A percentile compares a stretch with the other conserved stretches of the same genome.
Evolutionary conservation across 1,139 yeast species (phyloP).

Genomic region (Zygotorulaspora mrakii): DNA sequence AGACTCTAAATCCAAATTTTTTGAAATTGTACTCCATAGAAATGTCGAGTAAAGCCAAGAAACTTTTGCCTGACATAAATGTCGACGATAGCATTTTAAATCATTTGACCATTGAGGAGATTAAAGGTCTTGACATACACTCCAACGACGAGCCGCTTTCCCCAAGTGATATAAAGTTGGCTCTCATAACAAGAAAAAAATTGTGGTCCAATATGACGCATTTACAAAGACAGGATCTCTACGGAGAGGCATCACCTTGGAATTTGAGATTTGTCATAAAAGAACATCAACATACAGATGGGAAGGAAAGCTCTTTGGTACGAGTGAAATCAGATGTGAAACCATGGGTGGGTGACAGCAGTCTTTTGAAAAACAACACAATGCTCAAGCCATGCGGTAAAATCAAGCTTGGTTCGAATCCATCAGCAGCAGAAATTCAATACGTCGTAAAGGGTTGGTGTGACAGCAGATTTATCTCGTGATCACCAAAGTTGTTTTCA

Average conservation of each 20-base stretch:
- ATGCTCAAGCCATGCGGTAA: constrained; percentile 36
- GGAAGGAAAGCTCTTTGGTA: constrained; percentile 24
- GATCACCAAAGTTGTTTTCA: background rate
- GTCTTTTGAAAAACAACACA: constrained; percentile 12
- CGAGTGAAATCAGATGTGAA: constrained; percentile 30
- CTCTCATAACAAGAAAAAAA: constrained; percentile 33
- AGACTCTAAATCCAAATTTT: constrained; percentile 30
- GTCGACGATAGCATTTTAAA: constrained; percentile 31
- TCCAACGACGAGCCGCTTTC: constrained; percentile 18
- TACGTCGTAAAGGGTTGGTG: constrained; percentile 38
- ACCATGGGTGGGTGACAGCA: constrained; percentile 27
- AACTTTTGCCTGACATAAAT: constrained; percentile 31
- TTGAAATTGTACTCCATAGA: constrained; percentile 33
- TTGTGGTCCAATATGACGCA: constrained; percentile 34
- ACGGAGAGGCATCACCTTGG: constrained; percentile 30
- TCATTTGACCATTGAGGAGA: constrained; percentile 24
- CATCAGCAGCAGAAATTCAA: constrained; percentile 24
- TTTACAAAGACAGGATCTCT: constrained; percentile 28
- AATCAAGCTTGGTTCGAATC: constrained; percentile 20
- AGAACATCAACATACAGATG: constrained; percentile 7
- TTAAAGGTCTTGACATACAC: constrained; percentile 27
- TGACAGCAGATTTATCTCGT: constrained; percentile 27
- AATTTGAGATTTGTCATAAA: constrained; percentile 24
- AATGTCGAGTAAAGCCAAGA: constrained; percentile 23
- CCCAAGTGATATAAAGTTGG: constrained; percentile 29